Evolutionary conservation across 805 yeast genomes (phyloP), one percentile per base, ranked within the genome.

Genomic region (Barnettozyma sp.): DNA sequence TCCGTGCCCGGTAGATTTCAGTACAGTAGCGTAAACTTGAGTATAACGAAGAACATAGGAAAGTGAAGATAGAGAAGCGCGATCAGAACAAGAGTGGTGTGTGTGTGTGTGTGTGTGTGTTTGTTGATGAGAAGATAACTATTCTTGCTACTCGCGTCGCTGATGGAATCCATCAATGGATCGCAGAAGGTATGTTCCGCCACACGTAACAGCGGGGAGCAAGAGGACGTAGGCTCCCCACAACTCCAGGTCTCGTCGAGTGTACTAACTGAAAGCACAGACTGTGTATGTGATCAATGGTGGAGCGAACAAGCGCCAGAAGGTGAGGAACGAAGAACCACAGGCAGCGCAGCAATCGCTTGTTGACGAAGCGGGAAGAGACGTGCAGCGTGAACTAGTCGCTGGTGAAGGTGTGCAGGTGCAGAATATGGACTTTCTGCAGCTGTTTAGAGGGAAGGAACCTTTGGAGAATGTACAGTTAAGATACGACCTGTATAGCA

Each of bases 281-380:
- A 50, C 54, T 3, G 44, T 46, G 9, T 52, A 49, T 27, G 39
- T 39, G 15, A 23, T 52, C 4, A 31, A 38, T 14, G 32, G 41
- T 17, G 15, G 13, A 16, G 14, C 13, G 13, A 7, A 20, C n/a
- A 49, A 42, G 19, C 22, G 36, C 6, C 42, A 33, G 25, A 44
- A 32, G 34, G 25, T 26, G n/a, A n/a, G n/a, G n/a, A n/a, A n/a
- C n/a, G n/a, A n/a, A n/a, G n/a, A n/a, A n/a, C n/a, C n/a, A n/a
- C n/a, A n/a, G n/a, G n/a, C n/a, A n/a, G n/a, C n/a, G n/a, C n/a
- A n/a, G n/a, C n/a, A n/a, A n/a, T n/a, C n/a, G n/a, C n/a, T n/a
- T n/a, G n/a, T n/a, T n/a, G n/a, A n/a, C 20, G 27, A 27, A 5
- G 15, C 16, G 12, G 26, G 27, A 14, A 14, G 9, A 20, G 23